phyloP scores from a whole-genome alignment of 2,329 filamentous ascomycete genomes.

The Gnomoniopsis sp. region DNA sequence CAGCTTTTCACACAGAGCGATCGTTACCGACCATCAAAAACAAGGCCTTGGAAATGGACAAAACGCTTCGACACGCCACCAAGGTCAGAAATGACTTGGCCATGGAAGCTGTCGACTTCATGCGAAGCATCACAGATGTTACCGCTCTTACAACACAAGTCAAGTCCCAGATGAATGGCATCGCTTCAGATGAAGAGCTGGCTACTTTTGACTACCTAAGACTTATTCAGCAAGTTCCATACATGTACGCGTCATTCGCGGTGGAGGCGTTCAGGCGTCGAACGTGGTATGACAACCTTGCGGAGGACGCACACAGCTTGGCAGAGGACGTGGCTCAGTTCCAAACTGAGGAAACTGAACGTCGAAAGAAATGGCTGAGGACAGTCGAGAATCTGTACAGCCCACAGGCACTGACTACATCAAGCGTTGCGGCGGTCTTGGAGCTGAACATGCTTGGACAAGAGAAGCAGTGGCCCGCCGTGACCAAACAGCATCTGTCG shows the following conservation, averaged over 20 bases:
- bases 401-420: constrained; percentile 55
- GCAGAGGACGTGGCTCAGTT: constrained; percentile 91
- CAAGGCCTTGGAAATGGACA: constrained; percentile 58
- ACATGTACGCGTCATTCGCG: constrained; percentile 84
- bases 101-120: constrained; percentile 64
- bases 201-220: constrained; percentile 79
- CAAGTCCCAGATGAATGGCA: constrained; percentile 66
- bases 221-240: constrained; percentile 77
- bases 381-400: constrained; percentile 73
- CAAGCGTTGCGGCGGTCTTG: constrained; percentile 69
- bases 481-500: constrained; percentile 72
- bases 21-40: constrained; percentile 56
- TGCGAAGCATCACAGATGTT: constrained; percentile 78
- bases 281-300: constrained; percentile 91
- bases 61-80: constrained; percentile 55
- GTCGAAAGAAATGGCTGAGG: constrained; percentile 87
- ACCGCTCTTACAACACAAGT: constrained; percentile 72
- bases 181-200: constrained; percentile 73
- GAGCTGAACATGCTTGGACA: constrained; percentile 83
- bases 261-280: constrained; percentile 80
- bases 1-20: constrained; percentile 60
- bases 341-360: constrained; percentile 86
- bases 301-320: constrained; percentile 77
- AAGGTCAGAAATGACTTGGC: constrained; percentile 67
- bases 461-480: constrained; percentile 75